A percentile compares a stretch with the other conserved stretches of the same genome.
phyloP scores from a whole-genome alignment of 352 stramenopile species.

The Pythium angustatum region DNA sequence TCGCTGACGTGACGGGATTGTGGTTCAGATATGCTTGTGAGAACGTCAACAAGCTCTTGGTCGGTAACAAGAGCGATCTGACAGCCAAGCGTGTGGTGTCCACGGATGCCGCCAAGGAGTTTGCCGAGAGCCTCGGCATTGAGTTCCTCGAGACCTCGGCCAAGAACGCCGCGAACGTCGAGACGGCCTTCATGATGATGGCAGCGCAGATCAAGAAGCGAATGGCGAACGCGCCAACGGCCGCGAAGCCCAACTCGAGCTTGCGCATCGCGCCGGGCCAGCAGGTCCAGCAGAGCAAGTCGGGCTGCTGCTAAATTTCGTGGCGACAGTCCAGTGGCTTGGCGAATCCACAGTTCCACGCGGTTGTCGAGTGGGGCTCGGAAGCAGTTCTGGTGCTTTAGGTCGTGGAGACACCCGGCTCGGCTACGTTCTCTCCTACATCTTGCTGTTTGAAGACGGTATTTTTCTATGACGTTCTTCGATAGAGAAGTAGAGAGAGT shows the following conservation, averaged over 20 bases:
- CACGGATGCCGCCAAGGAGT: conserved; percentile 92
- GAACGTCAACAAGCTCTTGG: conserved; percentile 96
- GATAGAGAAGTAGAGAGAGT: conserved; percentile 1
- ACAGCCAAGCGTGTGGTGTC: conserved; percentile 93
- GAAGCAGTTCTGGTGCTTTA: conserved; percentile 29
- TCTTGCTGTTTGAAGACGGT: conserved; percentile 4
- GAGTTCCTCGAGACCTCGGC: conserved; percentile 89
- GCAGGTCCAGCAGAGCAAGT: conserved; percentile 66
- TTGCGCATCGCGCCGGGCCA: conserved; percentile 65
- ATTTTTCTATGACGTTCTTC: conserved; percentile 4
- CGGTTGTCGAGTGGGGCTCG: conserved; percentile 14
- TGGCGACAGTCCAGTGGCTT: conserved; percentile 18
- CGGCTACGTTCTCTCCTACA: background rate
- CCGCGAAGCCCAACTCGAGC: conserved; percentile 51
- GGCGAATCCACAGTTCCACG: conserved; percentile 19
- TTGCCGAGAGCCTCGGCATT: conserved; percentile 86
- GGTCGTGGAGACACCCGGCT: background rate
- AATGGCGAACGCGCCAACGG: conserved; percentile 84
- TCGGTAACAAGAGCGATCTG: conserved; percentile 99
- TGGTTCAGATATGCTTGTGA: conserved; percentile 93
- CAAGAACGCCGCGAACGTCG: conserved; percentile 89
- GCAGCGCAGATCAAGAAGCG: conserved; percentile 91
- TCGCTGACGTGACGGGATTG: background rate
- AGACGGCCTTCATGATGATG: conserved; percentile 94
- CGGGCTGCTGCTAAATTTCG: conserved; percentile 80